Evolutionary conservation across 1,139 yeast species (phyloP).

Genomic region (Casaregolazyma suthepensis): DNA sequence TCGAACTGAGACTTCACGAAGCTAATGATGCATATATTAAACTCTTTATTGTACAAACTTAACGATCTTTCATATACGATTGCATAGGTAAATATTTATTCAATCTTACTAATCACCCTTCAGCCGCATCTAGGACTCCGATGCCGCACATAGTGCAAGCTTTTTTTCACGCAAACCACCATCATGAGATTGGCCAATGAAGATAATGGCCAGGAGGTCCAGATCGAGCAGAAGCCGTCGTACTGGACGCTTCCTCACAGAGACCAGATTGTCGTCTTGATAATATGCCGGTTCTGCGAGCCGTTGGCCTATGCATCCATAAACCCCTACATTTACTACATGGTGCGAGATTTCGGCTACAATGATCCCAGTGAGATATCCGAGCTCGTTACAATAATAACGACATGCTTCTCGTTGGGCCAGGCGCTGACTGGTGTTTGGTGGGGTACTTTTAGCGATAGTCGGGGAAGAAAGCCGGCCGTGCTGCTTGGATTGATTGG

Average conservation of each 20-base stretch:
- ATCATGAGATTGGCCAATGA: background rate
- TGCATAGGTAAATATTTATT: background rate
- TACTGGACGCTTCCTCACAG: conserved; percentile 26
- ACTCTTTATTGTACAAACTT: no score
- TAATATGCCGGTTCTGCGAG: conserved; percentile 43
- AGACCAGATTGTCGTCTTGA: conserved; percentile 25
- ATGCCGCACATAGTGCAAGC: background rate
- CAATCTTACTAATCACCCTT: background rate
- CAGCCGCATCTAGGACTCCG: background rate
- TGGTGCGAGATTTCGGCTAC: conserved; percentile 52
- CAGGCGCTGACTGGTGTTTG: conserved; percentile 50
- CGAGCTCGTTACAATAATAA: conserved; percentile 44
- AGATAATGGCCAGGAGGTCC: background rate
- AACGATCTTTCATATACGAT: no score
- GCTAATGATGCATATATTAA: no score
- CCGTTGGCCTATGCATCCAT: conserved; percentile 57
- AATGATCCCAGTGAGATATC: conserved; percentile 48
- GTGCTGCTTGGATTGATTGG: conserved; percentile 47
- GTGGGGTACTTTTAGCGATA: conserved; percentile 54
- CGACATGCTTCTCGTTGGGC: conserved; percentile 45
- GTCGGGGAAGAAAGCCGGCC: conserved; percentile 49
- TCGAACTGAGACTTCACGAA: no score
- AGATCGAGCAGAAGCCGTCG: conserved; percentile 16
- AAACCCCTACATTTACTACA: conserved; percentile 56
- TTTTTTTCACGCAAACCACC: background rate